Evolutionary conservation across 257 asterid genomes (phyloP).

Genomic region (Primulina huaijiensis): DNA sequence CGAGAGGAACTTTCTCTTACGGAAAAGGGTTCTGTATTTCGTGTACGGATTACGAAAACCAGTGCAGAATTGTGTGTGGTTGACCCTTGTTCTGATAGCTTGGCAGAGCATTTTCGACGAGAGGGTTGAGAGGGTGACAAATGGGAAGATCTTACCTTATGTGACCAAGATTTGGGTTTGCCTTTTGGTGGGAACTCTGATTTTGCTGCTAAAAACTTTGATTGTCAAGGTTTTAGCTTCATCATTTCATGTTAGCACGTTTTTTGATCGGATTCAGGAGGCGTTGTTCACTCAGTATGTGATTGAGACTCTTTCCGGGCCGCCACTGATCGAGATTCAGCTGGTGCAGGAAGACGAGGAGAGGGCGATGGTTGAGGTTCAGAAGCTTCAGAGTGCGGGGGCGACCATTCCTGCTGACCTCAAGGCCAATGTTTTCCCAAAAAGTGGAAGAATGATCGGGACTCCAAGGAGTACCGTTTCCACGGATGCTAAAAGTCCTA

Average conservation of each 20-base stretch:
- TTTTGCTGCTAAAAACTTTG: constrained; percentile 54
- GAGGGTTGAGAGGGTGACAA: constrained; percentile 41
- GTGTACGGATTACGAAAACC: constrained; percentile 57
- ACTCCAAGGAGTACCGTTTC: constrained; percentile 40
- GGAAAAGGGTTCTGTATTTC: constrained; percentile 56
- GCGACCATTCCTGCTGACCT: constrained; percentile 46
- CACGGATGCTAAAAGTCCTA: constrained; percentile 38
- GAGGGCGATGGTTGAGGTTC: constrained; percentile 46
- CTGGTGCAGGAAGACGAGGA: constrained; percentile 54
- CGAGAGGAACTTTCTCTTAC: constrained; percentile 45
- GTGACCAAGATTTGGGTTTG: constrained; percentile 57
- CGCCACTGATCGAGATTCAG: constrained; percentile 49
- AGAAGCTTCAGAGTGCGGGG: constrained; percentile 56
- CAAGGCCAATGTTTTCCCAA: constrained; percentile 35
- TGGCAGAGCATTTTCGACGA: constrained; percentile 53
- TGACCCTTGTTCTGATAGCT: constrained; percentile 52
- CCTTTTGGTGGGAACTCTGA: constrained; percentile 45
- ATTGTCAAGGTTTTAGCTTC: constrained; percentile 56
- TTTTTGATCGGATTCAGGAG: constrained; percentile 57
- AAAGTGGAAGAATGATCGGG: constrained; percentile 36
- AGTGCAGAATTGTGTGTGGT: constrained; percentile 60
- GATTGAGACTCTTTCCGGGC: constrained; percentile 47
- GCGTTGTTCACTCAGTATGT: constrained; percentile 57
- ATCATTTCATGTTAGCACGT: constrained; percentile 52
- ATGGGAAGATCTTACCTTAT: constrained; percentile 36